Evolutionary conservation across 1,139 yeast genomes (phyloP).

Genomic region (Tardiomyces digboiensis): DNA sequence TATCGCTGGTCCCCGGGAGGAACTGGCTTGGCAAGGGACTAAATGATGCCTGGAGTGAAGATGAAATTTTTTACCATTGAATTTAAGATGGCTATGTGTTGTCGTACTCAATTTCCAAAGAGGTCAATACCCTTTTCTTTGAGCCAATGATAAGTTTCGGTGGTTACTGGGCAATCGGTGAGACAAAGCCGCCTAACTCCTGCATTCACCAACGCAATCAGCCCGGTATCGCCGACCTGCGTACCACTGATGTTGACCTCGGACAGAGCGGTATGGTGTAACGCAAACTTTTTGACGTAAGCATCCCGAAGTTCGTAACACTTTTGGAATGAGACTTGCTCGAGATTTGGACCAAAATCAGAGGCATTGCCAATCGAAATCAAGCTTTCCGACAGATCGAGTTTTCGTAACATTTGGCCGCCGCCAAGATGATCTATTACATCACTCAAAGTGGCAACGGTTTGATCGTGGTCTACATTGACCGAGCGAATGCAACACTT

Average conservation of each 20-base stretch:
- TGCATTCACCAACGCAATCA: background rate
- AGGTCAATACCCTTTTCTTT: background rate
- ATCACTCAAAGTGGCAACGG: background rate
- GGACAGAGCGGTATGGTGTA: background rate
- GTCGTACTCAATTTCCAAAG: background rate
- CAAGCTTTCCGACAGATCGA: background rate
- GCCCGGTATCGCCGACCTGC: background rate
- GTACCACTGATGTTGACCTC: background rate
- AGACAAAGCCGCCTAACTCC: background rate
- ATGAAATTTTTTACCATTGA: background rate
- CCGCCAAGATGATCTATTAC: background rate
- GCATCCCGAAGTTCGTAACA: background rate
- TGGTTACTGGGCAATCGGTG: background rate
- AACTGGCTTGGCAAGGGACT: background rate
- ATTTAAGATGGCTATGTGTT: too few relatives aligned
- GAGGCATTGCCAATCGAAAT: background rate
- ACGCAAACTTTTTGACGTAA: background rate
- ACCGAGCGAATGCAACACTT: background rate
- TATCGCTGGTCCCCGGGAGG: background rate
- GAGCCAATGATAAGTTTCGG: background rate
- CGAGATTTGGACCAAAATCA: background rate
- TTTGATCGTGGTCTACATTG: background rate
- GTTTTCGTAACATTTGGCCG: background rate
- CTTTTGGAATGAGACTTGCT: background rate
- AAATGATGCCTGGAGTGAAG: background rate